phyloP scores from a whole-genome alignment of 257 asterid species.

The Solanum commersonii region DNA sequence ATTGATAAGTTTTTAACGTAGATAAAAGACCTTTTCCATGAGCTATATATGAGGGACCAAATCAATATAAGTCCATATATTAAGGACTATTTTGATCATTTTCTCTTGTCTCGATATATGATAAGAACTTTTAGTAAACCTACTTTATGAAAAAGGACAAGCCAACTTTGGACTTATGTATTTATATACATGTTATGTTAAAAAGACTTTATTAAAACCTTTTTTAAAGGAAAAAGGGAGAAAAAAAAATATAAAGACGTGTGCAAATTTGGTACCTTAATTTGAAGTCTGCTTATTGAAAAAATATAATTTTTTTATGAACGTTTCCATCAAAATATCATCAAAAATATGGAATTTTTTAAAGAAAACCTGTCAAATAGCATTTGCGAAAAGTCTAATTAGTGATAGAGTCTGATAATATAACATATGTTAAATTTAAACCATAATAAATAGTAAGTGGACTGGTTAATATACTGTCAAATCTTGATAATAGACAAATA shows the following conservation, averaged over 20 bases:
- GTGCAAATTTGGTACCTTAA: background rate
- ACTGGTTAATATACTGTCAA: no score
- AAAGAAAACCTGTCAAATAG: no score
- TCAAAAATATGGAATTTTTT: background rate
- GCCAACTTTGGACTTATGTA: background rate
- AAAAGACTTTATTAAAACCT: background rate
- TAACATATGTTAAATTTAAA: no score
- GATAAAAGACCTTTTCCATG: no score
- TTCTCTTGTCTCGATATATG: background rate
- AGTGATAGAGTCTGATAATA: background rate
- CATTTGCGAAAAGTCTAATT: background rate
- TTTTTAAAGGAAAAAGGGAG: background rate
- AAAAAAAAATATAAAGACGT: background rate
- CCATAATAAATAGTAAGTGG: no score
- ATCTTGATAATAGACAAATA: no score
- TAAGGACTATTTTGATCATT: no score
- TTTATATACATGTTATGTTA: background rate
- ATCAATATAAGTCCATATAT: no score
- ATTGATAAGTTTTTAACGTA: no score
- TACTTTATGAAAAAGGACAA: background rate
- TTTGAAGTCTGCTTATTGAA: background rate
- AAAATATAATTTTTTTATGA: background rate
- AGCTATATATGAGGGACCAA: no score
- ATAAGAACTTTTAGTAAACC: background rate
- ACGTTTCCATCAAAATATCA: background rate